phyloP scores from a whole-genome alignment of 441 rosid genomes.

The Melastoma candidum region DNA sequence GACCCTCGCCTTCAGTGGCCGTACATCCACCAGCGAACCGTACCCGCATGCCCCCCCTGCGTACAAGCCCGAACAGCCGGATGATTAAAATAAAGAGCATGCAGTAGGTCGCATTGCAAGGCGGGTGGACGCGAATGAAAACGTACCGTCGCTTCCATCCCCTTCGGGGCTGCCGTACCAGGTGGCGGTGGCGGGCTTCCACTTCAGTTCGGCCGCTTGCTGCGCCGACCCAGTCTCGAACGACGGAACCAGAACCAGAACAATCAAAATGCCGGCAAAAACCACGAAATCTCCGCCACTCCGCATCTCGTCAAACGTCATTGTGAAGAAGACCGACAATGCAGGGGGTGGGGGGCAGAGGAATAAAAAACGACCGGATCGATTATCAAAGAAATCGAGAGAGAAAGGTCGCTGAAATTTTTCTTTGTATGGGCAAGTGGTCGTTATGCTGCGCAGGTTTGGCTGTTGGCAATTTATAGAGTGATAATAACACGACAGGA shows the following conservation, averaged over 20 bases:
- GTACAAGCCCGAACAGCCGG: not conserved
- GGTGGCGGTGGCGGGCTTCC: conserved; percentile 87
- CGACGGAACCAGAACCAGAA: conserved; percentile 12
- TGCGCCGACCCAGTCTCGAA: conserved; percentile 19
- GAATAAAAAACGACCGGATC: too few species aligned
- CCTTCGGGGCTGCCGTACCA: conserved; percentile 96
- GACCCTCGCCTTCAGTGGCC: conserved; percentile 72
- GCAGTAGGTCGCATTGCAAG: not conserved
- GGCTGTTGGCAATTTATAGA: conserved; percentile 13
- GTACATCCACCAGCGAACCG: conserved; percentile 81
- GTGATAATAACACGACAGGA: not conserved
- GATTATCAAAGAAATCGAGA: conserved; percentile 4
- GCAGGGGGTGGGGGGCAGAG: too few species aligned
- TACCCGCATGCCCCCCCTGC: conserved; percentile 98
- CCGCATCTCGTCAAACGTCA: too few species aligned
- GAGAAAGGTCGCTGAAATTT: not conserved
- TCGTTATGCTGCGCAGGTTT: not conserved
- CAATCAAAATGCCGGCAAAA: conserved; percentile 9
- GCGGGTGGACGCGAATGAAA: not conserved
- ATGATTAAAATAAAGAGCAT: not conserved
- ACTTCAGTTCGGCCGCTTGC: conserved; percentile 27
- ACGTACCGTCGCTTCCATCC: conserved; percentile 81
- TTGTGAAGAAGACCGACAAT: too few species aligned
- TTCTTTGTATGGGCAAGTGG: not conserved
- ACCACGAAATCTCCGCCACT: conserved; percentile 2